Evolutionary conservation across 371 early-diverging fungal species (phyloP).

Genomic region (Apophysomyces trapeziformis): DNA sequence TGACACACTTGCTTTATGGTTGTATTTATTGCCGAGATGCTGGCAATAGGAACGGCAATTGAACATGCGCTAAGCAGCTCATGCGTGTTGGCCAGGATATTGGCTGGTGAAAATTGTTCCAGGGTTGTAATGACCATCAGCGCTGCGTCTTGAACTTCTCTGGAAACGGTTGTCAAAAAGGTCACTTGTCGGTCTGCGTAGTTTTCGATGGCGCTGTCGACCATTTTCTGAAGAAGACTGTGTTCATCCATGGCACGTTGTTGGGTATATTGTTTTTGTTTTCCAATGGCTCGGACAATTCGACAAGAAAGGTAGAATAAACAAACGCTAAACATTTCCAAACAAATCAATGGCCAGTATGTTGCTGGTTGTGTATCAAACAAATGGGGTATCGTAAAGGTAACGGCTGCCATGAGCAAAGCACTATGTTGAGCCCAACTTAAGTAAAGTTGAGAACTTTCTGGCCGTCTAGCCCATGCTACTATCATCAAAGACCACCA

Average conservation of each 20-base stretch:
- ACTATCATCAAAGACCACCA: slow-evolving; percentile 10
- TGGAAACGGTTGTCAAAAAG: slow-evolving; percentile 44
- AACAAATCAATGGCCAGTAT: slow-evolving; percentile 10
- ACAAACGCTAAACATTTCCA: slow-evolving; percentile 1
- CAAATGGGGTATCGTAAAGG: slow-evolving; percentile 12
- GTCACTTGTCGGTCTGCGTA: slow-evolving; percentile 26
- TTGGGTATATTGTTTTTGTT: slow-evolving; percentile 5
- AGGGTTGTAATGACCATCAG: slow-evolving; percentile 55
- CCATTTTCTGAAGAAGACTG: slow-evolving; percentile 15
- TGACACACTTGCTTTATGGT: slow-evolving; percentile 47
- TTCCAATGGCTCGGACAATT: slow-evolving; percentile 6
- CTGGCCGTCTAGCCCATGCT: slow-evolving; percentile 7
- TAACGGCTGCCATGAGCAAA: slow-evolving; percentile 5
- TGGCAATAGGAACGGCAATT: slow-evolving; percentile 56
- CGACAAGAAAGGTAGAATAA: slow-evolving; percentile 15
- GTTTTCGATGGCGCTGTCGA: slow-evolving; percentile 30
- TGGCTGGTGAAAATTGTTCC: slow-evolving; percentile 54
- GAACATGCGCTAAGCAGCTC: slow-evolving; percentile 59
- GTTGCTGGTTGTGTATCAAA: slow-evolving; percentile 11
- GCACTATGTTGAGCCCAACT: slow-evolving; percentile 10
- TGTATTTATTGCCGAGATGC: slow-evolving; percentile 46
- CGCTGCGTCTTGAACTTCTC: slow-evolving; percentile 58
- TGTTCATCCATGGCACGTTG: slow-evolving; percentile 15
- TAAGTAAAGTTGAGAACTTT: not conserved
- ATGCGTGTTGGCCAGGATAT: slow-evolving; percentile 44